Conservation (phyloP, 495 filamentous ascomycete species). For the Saxophila tyrrhenica region DNA sequence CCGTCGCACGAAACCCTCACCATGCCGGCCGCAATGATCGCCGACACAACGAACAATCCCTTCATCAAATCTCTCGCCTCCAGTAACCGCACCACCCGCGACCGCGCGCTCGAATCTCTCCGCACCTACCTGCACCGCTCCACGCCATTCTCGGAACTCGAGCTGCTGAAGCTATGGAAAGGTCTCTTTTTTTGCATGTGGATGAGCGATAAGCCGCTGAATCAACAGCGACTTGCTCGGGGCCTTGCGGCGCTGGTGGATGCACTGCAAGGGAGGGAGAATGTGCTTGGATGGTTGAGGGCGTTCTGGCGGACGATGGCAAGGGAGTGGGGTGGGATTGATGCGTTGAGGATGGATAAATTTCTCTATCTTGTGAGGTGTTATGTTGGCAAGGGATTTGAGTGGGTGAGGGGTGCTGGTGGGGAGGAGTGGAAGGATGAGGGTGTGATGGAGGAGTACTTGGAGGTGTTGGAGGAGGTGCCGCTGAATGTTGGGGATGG, state of each 20-base stretch:
- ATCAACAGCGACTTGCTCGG: conserved; percentile 71
- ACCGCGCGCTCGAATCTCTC: conserved; percentile 67
- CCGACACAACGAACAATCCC: conserved; percentile 36
- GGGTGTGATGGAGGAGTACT: conserved; percentile 25
- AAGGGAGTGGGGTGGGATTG: conserved; percentile 70
- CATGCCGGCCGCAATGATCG: conserved; percentile 37
- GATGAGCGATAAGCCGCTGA: conserved; percentile 80
- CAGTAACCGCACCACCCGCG: conserved; percentile 70
- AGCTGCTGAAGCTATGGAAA: conserved; percentile 89
- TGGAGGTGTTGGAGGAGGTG: conserved; percentile 30
- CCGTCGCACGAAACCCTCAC: not conserved
- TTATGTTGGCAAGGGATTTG: conserved; percentile 59
- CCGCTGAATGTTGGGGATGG: conserved; percentile 36
- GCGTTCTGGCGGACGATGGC: conserved; percentile 89
- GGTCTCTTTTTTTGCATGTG: conserved; percentile 95
- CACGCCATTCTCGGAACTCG: conserved; percentile 55
- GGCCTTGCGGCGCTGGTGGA: conserved; percentile 65
- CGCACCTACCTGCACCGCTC: conserved; percentile 62
- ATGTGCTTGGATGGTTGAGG: conserved; percentile 53
- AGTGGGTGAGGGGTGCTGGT: conserved; percentile 30
- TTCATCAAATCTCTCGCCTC: conserved; percentile 68
- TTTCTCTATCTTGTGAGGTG: conserved; percentile 75
- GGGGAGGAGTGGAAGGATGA: conserved; percentile 26
- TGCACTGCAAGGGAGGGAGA: conserved; percentile 44
- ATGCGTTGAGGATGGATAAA: conserved; percentile 75